Percentiles rank a stretch among this genome's conserved stretches.
Conservation (phyloP, 495 filamentous ascomycete species). For the Penicillium silybi region DNA sequence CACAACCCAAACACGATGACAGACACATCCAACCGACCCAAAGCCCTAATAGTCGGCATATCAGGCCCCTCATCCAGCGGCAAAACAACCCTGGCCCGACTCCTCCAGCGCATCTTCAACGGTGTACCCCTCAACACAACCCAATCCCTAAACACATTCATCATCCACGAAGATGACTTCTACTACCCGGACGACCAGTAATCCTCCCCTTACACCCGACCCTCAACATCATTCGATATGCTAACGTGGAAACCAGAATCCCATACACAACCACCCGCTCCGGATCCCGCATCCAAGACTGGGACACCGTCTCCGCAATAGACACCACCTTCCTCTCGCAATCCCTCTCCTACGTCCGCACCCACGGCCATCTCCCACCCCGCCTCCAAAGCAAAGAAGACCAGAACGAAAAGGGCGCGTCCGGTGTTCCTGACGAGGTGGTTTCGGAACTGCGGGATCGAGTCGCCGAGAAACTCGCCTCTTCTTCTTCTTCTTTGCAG, state of each 20-base stretch:
- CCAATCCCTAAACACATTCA: slow-evolving; percentile 48
- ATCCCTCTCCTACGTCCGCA: slow-evolving; percentile 59
- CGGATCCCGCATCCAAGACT: slow-evolving; percentile 63
- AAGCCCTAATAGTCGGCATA: slow-evolving; percentile 61
- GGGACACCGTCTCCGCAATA: slow-evolving; percentile 78
- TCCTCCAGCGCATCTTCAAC: slow-evolving; percentile 66
- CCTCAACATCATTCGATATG: neutral
- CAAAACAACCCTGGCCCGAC: slow-evolving; percentile 74
- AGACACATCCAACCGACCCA: neutral
- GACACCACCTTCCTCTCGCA: slow-evolving; percentile 59
- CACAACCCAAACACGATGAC: slow-evolving; percentile 7
- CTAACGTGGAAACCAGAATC: slow-evolving; percentile 37
- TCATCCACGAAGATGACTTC: slow-evolving; percentile 93
- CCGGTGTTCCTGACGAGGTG: slow-evolving; percentile 31
- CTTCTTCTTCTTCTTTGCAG: neutral
- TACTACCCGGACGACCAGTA: slow-evolving; percentile 72
- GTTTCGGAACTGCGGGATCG: slow-evolving; percentile 16
- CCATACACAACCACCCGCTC: slow-evolving; percentile 43
- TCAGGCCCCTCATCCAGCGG: slow-evolving; percentile 74
- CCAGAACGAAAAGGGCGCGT: slow-evolving; percentile 60
- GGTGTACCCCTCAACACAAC: slow-evolving; percentile 9
- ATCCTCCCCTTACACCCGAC: neutral
- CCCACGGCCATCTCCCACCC: slow-evolving; percentile 62
- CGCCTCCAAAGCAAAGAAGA: slow-evolving; percentile 71
- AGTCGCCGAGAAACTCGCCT: slow-evolving; percentile 4